These are phyloP conservation scores for Coniochaeta sp. DNA, from an alignment of 2,329 filamentous ascomycete species.

Conservation along the genomic window DNA sequence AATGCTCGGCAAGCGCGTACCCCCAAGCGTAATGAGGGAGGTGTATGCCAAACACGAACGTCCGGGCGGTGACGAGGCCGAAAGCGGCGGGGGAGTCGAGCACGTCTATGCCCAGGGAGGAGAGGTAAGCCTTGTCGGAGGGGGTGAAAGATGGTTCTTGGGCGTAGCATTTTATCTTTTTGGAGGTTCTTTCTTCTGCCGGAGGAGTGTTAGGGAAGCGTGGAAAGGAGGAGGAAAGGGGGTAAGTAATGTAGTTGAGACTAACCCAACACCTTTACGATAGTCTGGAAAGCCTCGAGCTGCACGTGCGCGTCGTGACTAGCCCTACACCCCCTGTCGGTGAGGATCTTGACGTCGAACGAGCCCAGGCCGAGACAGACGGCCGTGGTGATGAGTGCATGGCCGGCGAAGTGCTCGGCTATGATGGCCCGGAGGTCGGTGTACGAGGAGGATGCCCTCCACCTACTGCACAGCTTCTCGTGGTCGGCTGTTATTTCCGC, in stretches of 20 bases:
- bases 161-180: slow-evolving; percentile 37
- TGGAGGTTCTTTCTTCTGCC: slow-evolving; percentile 15
- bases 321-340: slow-evolving; percentile 35
- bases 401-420: slow-evolving; percentile 11
- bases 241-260: not conserved
- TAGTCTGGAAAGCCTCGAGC: slow-evolving; percentile 41
- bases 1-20: slow-evolving; percentile 33
- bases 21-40: slow-evolving; percentile 49
- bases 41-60: slow-evolving; percentile 57
- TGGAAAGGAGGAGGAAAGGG: not conserved
- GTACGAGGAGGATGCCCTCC: slow-evolving; percentile 19
- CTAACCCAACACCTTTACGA: slow-evolving; percentile 38
- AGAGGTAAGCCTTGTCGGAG: slow-evolving; percentile 44
- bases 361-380: slow-evolving; percentile 49
- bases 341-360: slow-evolving; percentile 42
- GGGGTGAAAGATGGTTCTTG: slow-evolving; percentile 48
- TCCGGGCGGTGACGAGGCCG: slow-evolving; percentile 34
- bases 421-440: slow-evolving; percentile 27
- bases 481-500: slow-evolving; percentile 19
- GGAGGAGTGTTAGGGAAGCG: slow-evolving; percentile 1
- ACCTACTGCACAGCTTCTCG: slow-evolving; percentile 11
- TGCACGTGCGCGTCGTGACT: slow-evolving; percentile 45
- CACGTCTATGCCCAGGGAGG: slow-evolving; percentile 44
- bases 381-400: slow-evolving; percentile 29
- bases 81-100: slow-evolving; percentile 47